Conservation (phyloP, 176 grass and related monocot genomes). For the Avena eriantha region DNA sequence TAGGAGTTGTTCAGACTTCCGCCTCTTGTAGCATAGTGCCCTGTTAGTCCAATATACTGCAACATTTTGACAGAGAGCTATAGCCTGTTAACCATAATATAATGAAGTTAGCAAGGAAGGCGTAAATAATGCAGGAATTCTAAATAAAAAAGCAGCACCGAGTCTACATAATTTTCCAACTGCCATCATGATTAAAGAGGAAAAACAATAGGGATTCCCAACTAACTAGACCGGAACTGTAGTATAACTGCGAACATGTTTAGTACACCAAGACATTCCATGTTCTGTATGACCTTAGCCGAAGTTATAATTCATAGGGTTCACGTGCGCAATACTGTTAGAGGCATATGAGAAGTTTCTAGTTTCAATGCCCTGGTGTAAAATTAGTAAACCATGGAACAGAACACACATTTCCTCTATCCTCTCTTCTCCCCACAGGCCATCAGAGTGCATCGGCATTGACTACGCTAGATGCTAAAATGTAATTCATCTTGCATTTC, state of each 20-base stretch:
- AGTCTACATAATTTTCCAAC: conserved; percentile 8
- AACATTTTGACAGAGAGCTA: conserved; percentile 70
- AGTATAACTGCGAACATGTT: not conserved
- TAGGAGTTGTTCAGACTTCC: conserved; percentile 62
- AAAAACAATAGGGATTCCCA: not conserved
- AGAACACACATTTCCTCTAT: not conserved
- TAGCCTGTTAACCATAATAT: conserved; percentile 75
- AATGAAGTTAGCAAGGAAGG: conserved; percentile 36
- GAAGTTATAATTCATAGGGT: not conserved
- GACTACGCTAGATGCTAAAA: conserved; percentile 6
- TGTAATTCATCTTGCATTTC: conserved; percentile 1
- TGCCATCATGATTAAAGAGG: not conserved
- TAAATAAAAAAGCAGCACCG: not conserved
- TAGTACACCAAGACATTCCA: not conserved
- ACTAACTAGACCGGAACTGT: conserved; percentile 1
- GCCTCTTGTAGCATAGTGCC: conserved; percentile 83
- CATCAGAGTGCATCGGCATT: not conserved
- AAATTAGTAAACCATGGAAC: not conserved
- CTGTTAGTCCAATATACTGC: conserved; percentile 83
- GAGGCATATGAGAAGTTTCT: not conserved
- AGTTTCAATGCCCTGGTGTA: not conserved
- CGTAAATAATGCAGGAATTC: not conserved
- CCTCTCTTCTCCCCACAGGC: not conserved
- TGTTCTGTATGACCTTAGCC: not conserved
- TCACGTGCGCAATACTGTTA: not conserved